Conservation (phyloP, 2,329 filamentous ascomycete species). For the Fonsecaea nubica region DNA sequence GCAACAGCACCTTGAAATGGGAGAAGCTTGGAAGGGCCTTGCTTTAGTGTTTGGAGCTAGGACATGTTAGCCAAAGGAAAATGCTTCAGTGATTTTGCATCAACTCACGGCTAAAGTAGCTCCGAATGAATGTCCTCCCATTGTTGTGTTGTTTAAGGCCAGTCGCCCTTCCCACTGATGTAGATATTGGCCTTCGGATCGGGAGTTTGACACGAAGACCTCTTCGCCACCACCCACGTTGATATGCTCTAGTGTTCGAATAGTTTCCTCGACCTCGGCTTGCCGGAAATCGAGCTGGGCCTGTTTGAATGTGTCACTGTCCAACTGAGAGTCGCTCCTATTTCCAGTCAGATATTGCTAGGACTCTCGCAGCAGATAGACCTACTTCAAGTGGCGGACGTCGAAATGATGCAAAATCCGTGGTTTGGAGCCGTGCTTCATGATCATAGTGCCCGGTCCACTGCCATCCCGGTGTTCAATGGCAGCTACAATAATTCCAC, state of each 20-base stretch:
- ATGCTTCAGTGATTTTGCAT: not conserved
- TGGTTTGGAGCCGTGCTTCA: conserved; percentile 19
- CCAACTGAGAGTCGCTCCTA: conserved; percentile 21
- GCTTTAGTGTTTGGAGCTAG: conserved; percentile 45
- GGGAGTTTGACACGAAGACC: conserved; percentile 50
- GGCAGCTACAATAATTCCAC: conserved; percentile 38
- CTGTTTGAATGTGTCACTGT: conserved; percentile 36
- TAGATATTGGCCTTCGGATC: conserved; percentile 56
- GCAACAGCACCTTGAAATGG: conserved; percentile 65
- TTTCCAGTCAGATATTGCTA: not conserved
- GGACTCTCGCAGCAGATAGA: not conserved
- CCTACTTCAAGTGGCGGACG: conserved; percentile 27
- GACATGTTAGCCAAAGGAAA: not conserved
- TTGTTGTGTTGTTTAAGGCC: conserved; percentile 61
- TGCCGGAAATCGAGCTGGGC: conserved; percentile 41
- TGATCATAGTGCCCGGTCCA: conserved; percentile 38
- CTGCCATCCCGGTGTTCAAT: conserved; percentile 41
- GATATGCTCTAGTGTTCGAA: conserved; percentile 35
- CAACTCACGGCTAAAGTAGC: conserved; percentile 61
- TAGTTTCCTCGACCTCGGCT: conserved; percentile 40
- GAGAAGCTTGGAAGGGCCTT: conserved; percentile 51
- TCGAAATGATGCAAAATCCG: conserved; percentile 32
- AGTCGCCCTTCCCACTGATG: conserved; percentile 61
- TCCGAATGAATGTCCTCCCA: conserved; percentile 71
- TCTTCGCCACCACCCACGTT: conserved; percentile 32